A percentile compares a stretch with the other conserved stretches of the same genome.
phyloP scores from a whole-genome alignment of 2,329 filamentous ascomycete genomes.

The Ophiostoma perfectum region DNA sequence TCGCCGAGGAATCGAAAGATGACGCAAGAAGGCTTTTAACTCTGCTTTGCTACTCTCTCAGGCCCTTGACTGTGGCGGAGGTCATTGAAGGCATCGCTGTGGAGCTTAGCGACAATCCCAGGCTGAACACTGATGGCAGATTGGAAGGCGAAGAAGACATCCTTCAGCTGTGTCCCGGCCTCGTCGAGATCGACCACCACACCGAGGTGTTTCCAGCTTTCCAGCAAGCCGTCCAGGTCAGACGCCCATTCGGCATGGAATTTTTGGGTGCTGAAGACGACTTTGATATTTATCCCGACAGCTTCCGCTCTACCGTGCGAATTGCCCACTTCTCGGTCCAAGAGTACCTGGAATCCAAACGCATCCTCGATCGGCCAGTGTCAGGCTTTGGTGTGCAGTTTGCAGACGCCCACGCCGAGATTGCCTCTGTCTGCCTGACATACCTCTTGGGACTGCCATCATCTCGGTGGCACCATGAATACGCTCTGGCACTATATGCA shows the following conservation, averaged over 20 bases:
- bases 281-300: not conserved
- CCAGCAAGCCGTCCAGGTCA: not conserved
- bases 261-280: not conserved
- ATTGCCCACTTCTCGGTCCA: constrained; percentile 8
- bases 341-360: not conserved
- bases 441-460: constrained; percentile 21
- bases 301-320: not conserved
- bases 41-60: constrained; percentile 21
- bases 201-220: not conserved
- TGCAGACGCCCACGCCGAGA: constrained; percentile 20
- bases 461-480: not conserved
- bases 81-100: constrained; percentile 25
- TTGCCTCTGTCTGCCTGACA: constrained; percentile 23
- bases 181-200: not conserved
- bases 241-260: not conserved
- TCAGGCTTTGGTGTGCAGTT: constrained; percentile 17
- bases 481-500: not conserved
- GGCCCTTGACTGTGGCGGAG: constrained; percentile 21
- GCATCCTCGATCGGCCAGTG: not conserved
- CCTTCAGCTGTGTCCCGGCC: not conserved
- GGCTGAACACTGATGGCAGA: constrained; percentile 23
- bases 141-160: constrained; percentile 1
- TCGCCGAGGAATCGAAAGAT: not conserved
- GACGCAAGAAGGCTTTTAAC: constrained; percentile 22
- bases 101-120: constrained; percentile 23